phyloP scores from a whole-genome alignment of 1,284 basidiomycete genomes.

The Cystobasidium slooffiae region DNA sequence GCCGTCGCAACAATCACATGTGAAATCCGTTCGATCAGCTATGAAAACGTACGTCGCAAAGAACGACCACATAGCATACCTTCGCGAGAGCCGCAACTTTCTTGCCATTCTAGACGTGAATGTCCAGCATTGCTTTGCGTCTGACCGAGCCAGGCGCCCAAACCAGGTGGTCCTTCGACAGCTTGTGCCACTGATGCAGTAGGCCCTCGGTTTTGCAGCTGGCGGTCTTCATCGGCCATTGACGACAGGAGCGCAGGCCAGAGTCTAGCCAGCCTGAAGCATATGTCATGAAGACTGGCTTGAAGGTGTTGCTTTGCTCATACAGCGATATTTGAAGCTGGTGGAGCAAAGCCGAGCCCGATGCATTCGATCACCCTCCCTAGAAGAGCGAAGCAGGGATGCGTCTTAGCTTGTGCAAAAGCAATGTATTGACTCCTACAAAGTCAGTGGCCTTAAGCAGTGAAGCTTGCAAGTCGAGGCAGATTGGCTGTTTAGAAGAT shows the following conservation, averaged over 20 bases:
- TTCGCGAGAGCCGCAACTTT: neutral
- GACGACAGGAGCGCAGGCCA: neutral
- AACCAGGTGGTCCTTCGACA: conserved; percentile 17
- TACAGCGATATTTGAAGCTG: neutral
- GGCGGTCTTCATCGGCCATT: conserved; percentile 8
- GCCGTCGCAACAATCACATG: neutral
- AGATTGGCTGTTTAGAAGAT: neutral
- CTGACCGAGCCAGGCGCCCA: conserved; percentile 11
- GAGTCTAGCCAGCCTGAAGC: neutral
- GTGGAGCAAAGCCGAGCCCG: neutral
- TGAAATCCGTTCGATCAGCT: neutral
- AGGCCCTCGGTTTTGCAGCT: neutral
- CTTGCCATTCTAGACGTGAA: conserved; percentile 9
- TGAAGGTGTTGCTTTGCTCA: neutral
- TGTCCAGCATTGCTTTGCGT: neutral
- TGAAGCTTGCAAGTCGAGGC: neutral
- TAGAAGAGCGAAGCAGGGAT: neutral
- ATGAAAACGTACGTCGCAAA: neutral
- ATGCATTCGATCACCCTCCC: neutral
- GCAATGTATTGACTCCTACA: no score
- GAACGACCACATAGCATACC: neutral
- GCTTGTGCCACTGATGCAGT: neutral
- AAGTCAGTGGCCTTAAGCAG: neutral
- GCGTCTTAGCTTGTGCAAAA: no score
- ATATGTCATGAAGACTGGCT: conserved; percentile 2